Base-by-base conservation (phyloP, 1,284 basidiomycete genomes). In the Agaricales sp. region DNA sequence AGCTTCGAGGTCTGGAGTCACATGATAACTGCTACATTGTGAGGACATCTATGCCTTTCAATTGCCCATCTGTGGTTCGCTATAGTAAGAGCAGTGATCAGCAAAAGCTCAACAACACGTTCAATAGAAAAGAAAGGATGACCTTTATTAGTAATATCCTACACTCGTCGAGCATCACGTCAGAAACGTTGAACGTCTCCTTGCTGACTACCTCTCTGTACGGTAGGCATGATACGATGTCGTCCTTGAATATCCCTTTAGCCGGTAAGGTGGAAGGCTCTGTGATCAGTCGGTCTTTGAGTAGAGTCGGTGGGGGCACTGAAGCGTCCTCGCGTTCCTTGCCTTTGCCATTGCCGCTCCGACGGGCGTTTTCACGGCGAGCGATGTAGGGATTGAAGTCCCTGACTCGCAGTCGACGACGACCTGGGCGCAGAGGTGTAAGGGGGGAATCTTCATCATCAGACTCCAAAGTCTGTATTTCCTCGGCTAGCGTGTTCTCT, bases 131-230 rank as follows among this genome's bases (percentile, higher is more conserved):
- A n/a, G n/a, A n/a, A n/a, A n/a, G n/a, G n/a, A 63, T 18, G 44
- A 74, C 71, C 64, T 69, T 70, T 41, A 75, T 59, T 48, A 76
- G 56, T 49, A 75, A 57, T 45, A 77, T 53, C 51, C 72, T 59
- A 53, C 63, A 67, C 53, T 75, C 73, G 57, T 77, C 75, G 65
- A 77, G 70, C 74, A 76, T 77, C 43, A 74, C 71, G 59, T 76
- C 73, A 46, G 69, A 71, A 35, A 71, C 68, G 49, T 69, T 64
- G 51, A 69, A 72, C 16, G 57, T 59, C 48, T 74, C 68, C 54
- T 67, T 57, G 53, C 69, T 75, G 18, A 71, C 58, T 19, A 71
- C 63, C 59, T 76, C 73, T 41, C 68, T 66, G 55, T 76, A 77
- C 3, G 75, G 71, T 52, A 77, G 55, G 48, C 57, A 63, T 49